Evolutionary conservation across 345 rosid species (phyloP).

Genomic region (Camelina sativa): DNA sequence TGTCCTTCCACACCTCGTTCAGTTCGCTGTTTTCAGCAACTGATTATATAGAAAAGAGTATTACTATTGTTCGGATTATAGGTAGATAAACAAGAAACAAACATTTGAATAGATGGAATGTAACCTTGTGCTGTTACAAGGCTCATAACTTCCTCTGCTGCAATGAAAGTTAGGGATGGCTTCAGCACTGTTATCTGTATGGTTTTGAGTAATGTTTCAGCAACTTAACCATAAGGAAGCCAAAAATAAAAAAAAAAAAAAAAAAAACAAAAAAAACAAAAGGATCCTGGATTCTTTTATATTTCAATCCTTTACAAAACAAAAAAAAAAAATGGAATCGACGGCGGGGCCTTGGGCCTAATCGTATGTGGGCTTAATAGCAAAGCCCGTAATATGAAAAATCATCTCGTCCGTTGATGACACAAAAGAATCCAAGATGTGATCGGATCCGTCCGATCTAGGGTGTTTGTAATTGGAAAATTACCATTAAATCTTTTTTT

Average conservation of each 20-base stretch:
- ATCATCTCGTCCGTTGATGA: too few relatives aligned
- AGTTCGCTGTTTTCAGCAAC: slow-evolving; percentile 83
- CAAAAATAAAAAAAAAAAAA: slow-evolving; percentile 7
- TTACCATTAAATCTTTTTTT: too few relatives aligned
- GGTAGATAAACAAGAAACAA: background rate
- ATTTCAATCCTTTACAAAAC: too few relatives aligned
- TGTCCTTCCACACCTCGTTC: slow-evolving; percentile 96
- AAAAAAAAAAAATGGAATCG: too few relatives aligned
- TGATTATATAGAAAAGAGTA: slow-evolving; percentile 41
- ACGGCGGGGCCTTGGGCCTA: too few relatives aligned
- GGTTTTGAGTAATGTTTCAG: slow-evolving; percentile 25
- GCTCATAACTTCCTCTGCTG: slow-evolving; percentile 96
- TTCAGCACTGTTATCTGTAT: slow-evolving; percentile 79
- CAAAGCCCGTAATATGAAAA: too few relatives aligned
- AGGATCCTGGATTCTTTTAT: too few relatives aligned
- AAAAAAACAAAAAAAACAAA: too few relatives aligned
- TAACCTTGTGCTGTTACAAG: slow-evolving; percentile 99
- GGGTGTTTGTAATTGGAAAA: too few relatives aligned
- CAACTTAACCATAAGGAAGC: slow-evolving; percentile 6
- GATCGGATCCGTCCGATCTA: too few relatives aligned
- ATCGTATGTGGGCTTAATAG: too few relatives aligned
- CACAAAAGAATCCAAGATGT: too few relatives aligned
- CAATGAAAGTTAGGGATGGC: slow-evolving; percentile 82
- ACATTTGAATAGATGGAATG: background rate
- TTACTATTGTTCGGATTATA: slow-evolving; percentile 3